Evolutionary conservation across 2,329 filamentous ascomycete species (phyloP), one percentile per base, ranked within the genome.

Genomic region (Myriosclerotinia curreyana): DNA sequence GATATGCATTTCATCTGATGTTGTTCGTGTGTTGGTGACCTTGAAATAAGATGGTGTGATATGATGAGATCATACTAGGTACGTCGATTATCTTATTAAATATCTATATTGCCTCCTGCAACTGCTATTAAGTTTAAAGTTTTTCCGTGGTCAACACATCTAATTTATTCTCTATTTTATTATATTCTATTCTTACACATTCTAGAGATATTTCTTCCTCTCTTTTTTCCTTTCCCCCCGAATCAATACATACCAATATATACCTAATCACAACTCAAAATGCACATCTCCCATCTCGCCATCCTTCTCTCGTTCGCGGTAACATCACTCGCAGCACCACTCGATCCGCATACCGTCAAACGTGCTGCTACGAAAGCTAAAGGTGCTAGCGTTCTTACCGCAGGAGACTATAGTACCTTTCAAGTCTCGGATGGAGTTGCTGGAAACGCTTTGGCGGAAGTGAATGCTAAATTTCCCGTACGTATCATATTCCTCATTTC

Each of bases 391-490:
- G 68, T 68, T 20, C 65, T 72, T 20, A 70, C 64, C 3, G 65
- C 53, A 4, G 53, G 65, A 53, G 59, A 68, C 22, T 72, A 70
- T 56, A 64, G 71, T 61, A 62, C 63, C 4, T 83, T 84, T 73
- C 79, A 80, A 68, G 76, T 85, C 58, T 81, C 81, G 0, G 78
- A 78, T 52, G 82, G 83, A 3, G 74, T 78, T 12, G 81, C 78
- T 28, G 82, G 83, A 60, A 79, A 84, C 53, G 82, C 82, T 15
- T 76, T 84, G 25, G 78, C 75, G 1, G 82, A 85, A 73, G 82
- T 82, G 62, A 75, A 81, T 53, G 78, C 80, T 61, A 80, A 81
- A 67, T 85, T 86, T 70, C 81, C 82, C 0, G 82, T 82, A 74
- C 5, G 28, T 31, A 2, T 31, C 54, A 76, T 69, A 25, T 1